Evolutionary conservation across 306 rosid genomes (phyloP), one percentile per base, ranked within the genome.

Genomic region (Geum urbanum): DNA sequence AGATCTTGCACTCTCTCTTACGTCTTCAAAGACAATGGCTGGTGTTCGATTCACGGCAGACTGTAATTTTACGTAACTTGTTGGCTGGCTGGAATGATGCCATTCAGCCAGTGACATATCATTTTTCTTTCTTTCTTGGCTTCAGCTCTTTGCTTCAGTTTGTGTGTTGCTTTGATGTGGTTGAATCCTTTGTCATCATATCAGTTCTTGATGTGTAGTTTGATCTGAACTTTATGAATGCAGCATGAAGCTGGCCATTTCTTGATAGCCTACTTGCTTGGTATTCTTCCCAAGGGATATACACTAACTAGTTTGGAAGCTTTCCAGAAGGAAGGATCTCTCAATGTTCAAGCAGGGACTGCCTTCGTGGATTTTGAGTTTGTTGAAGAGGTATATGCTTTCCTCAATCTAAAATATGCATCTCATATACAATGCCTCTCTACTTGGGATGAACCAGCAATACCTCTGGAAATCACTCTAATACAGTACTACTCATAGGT

Each of bases 241-340:
- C 91, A 94, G 98, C 98, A 94, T 76, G 98, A 94, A 87, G 98
- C 98, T 66, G 98, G 98, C 1, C 97, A 90, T 83, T 88, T 94
- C 82, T 78, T 94, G 77, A 83, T 90, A 48, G 98, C 98, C 55
- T 90, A 94, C 81, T 85, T 88, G 69, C 77, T 90, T 48, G 97
- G 98, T 27, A 80, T 94, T 77, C 92, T 94, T 77, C 97, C 98
- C 0, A 88, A 84, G 83, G 84, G 95, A 54, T 94, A 88, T 72
- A 77, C 92, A 5, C 64, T 88, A 57, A 76, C 96, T 51, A 90
- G 96, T 77, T 76, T 90, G 81, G 98, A 94, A 78, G 97, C 92
- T 69, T 73, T 90, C 63, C 71, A 80, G 80, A 90, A 81, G 84
- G 95, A 87, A 73, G 98, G 98, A 51, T 90, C 97, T 75, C 91